Evolutionary conservation across 2,329 filamentous ascomycete genomes (phyloP).

Genomic region (Trichophyton rubrum): DNA sequence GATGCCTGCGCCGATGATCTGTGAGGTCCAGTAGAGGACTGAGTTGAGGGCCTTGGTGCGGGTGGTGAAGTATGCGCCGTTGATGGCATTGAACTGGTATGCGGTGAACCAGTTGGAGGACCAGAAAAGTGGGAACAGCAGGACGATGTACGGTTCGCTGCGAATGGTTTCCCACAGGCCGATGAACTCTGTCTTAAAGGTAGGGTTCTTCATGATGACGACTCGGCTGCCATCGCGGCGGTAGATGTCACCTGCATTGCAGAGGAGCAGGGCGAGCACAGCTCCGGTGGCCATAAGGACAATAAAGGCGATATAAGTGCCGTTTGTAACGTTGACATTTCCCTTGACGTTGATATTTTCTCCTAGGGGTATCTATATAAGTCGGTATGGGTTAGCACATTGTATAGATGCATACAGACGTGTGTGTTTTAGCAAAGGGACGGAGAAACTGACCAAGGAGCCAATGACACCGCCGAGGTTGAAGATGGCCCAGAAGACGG

Average conservation of each 20-base stretch:
- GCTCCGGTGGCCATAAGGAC: slow-evolving; percentile 68
- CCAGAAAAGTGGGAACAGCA: slow-evolving; percentile 72
- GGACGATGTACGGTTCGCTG: slow-evolving; percentile 58
- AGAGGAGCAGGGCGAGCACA: slow-evolving; percentile 54
- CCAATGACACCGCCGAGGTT: slow-evolving; percentile 85
- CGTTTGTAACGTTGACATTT: slow-evolving; percentile 42
- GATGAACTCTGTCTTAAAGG: slow-evolving; percentile 65
- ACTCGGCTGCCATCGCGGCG: slow-evolving; percentile 67
- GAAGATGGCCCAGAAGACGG: slow-evolving; percentile 91
- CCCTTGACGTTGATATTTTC: slow-evolving; percentile 34
- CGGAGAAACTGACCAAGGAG: slow-evolving; percentile 42
- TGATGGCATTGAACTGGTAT: slow-evolving; percentile 66
- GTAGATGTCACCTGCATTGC: slow-evolving; percentile 58
- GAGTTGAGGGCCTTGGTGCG: slow-evolving; percentile 66
- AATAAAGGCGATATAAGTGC: slow-evolving; percentile 80
- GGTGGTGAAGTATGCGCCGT: slow-evolving; percentile 57
- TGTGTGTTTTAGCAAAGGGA: too few species aligned
- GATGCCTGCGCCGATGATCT: slow-evolving; percentile 62
- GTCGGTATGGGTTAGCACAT: not conserved
- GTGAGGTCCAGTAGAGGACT: slow-evolving; percentile 64
- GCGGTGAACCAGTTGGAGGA: slow-evolving; percentile 70
- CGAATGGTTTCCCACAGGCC: slow-evolving; percentile 63
- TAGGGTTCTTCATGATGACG: slow-evolving; percentile 82
- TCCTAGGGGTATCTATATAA: slow-evolving; percentile 30
- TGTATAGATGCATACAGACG: not conserved